Conservation (phyloP, 148 eudicot genomes). For the Vaccinium macrocarpon region DNA sequence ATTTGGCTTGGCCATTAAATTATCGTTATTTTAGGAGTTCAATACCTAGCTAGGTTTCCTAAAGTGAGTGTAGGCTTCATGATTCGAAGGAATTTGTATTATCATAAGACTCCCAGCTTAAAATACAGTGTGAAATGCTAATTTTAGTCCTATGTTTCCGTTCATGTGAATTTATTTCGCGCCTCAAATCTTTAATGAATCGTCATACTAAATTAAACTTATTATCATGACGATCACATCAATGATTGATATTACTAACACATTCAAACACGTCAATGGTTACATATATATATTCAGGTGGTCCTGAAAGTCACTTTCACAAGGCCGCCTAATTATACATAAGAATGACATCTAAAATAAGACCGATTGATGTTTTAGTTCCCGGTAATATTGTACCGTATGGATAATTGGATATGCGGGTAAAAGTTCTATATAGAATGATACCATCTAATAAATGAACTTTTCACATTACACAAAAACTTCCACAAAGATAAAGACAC, state of each 20-base stretch:
- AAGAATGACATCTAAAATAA: too few species aligned
- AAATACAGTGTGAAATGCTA: neutral
- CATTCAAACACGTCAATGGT: neutral
- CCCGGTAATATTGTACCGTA: neutral
- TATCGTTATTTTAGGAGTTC: too few species aligned
- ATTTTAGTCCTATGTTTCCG: neutral
- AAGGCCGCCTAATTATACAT: too few species aligned
- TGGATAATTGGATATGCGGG: neutral
- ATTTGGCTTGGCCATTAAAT: too few species aligned
- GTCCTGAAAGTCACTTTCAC: neutral
- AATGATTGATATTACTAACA: neutral
- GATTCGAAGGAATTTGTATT: neutral
- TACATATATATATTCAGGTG: too few species aligned
- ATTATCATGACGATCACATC: neutral
- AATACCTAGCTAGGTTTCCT: too few species aligned
- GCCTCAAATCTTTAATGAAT: neutral
- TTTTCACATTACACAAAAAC: neutral
- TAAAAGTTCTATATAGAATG: neutral
- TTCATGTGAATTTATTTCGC: neutral
- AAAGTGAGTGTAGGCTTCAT: neutral
- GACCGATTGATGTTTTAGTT: neutral
- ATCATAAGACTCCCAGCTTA: neutral
- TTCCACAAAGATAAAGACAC: neutral
- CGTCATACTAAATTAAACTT: neutral
- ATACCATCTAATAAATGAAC: neutral